Evolutionary conservation across 2,329 filamentous ascomycete species (phyloP).

Genomic region (Xylaria sp.): DNA sequence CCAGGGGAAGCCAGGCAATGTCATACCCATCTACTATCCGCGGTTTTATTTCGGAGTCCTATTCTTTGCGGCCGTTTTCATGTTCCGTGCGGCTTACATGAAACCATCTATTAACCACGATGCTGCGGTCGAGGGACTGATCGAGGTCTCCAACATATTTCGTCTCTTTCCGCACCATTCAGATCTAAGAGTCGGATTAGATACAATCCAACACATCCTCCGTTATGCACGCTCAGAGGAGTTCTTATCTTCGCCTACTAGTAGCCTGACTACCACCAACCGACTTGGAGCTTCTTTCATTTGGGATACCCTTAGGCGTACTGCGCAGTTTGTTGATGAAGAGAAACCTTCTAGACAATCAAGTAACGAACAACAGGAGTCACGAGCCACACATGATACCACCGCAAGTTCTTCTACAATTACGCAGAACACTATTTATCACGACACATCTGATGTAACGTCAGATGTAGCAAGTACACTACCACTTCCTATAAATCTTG

Average conservation of each 20-base stretch:
- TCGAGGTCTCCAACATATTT: conserved; percentile 26
- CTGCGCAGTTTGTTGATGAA: background rate
- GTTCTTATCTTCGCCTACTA: conserved; percentile 14
- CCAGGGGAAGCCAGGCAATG: background rate
- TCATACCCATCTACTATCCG: conserved; percentile 17
- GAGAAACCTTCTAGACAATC: background rate
- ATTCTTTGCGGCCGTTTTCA: conserved; percentile 33
- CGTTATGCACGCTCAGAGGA: conserved; percentile 9
- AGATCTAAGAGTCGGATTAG: conserved; percentile 1
- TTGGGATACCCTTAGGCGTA: conserved; percentile 26
- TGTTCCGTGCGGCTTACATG: conserved; percentile 25
- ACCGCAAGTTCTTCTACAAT: background rate
- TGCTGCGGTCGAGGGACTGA: background rate
- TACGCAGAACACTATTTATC: background rate
- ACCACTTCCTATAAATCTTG: conserved; percentile 20
- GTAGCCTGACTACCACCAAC: conserved; percentile 16
- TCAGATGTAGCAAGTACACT: conserved; percentile 2
- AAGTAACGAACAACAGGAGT: background rate
- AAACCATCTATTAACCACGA: conserved; percentile 14
- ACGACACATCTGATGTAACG: background rate
- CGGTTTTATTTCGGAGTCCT: conserved; percentile 24
- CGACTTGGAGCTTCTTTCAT: conserved; percentile 34
- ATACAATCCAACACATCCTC: conserved; percentile 24
- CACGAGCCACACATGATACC: background rate
- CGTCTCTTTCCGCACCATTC: conserved; percentile 18